phyloP scores from a whole-genome alignment of 176 grass and related monocot species.

The Tillandsia fasciculata region DNA sequence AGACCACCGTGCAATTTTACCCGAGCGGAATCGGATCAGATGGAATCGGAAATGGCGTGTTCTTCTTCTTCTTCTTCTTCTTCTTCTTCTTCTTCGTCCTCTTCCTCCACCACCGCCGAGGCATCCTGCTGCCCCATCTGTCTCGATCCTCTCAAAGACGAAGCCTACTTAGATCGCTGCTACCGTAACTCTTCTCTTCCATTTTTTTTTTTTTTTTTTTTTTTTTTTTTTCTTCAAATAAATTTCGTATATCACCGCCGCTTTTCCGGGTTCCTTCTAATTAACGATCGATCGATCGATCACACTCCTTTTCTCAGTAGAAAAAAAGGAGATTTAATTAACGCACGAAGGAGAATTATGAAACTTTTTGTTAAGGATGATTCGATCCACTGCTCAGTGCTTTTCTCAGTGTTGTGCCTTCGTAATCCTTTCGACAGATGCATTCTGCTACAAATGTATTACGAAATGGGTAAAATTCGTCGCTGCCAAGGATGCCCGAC shows the following conservation, averaged over 20 bases:
- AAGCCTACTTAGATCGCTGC: slow-evolving; percentile 60
- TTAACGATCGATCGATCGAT: not conserved
- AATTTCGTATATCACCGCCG: not conserved
- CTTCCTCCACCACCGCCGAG: slow-evolving; percentile 10
- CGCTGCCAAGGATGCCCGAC: slow-evolving; percentile 22
- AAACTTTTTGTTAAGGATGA: too few relatives aligned
- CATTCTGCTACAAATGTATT: slow-evolving; percentile 54
- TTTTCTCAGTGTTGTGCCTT: not conserved
- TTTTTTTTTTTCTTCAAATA: not conserved
- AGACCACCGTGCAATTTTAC: too few relatives aligned
- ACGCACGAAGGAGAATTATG: too few relatives aligned
- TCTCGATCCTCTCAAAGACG: slow-evolving; percentile 38
- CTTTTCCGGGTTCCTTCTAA: not conserved
- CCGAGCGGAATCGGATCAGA: too few relatives aligned
- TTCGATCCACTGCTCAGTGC: too few relatives aligned
- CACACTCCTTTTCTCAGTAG: not conserved
- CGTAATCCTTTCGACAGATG: slow-evolving; percentile 31
- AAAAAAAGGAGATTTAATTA: not conserved
- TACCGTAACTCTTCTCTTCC: slow-evolving; percentile 33
- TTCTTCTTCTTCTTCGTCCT: not conserved
- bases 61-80: too few relatives aligned
- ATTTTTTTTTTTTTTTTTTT: too few relatives aligned
- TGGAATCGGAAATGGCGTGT: too few relatives aligned
- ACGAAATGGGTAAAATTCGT: slow-evolving; percentile 44
- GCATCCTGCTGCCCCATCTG: slow-evolving; percentile 36